A percentile compares a stretch with the other conserved stretches of the same genome.
phyloP scores from a whole-genome alignment of 1,284 basidiomycete species.

The Puccinia brachypodii region DNA sequence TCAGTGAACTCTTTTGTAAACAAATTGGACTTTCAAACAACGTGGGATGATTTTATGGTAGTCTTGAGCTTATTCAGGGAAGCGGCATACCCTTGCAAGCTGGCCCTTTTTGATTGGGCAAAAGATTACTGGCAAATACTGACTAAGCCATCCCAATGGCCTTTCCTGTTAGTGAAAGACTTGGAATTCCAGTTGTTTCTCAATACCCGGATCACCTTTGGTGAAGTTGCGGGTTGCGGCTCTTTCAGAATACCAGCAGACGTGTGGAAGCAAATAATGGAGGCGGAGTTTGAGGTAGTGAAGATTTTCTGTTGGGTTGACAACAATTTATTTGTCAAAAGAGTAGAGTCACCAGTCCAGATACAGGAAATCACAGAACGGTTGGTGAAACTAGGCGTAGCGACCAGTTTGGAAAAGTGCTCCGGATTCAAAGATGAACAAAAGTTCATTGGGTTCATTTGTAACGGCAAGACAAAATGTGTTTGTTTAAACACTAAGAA shows the following conservation, averaged over 20 bases:
- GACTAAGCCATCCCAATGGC: background rate
- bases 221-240: background rate
- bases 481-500: background rate
- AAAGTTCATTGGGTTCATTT: slow-evolving; percentile 1
- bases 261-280: background rate
- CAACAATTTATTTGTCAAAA: slow-evolving; percentile 1
- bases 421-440: background rate
- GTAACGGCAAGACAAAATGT: background rate
- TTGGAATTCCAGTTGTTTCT: background rate
- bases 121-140: background rate
- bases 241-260: background rate
- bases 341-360: background rate
- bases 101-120: background rate
- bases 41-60: background rate
- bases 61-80: background rate
- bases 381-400: background rate
- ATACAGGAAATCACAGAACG: background rate
- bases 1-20: background rate
- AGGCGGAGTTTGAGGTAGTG: background rate
- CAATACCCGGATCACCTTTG: background rate
- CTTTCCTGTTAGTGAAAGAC: background rate
- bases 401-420: background rate
- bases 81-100: background rate
- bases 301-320: background rate
- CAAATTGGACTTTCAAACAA: too few relatives aligned